Conservation (phyloP, 768 basidiomycete genomes). For the Steccherinum ochraceum region DNA sequence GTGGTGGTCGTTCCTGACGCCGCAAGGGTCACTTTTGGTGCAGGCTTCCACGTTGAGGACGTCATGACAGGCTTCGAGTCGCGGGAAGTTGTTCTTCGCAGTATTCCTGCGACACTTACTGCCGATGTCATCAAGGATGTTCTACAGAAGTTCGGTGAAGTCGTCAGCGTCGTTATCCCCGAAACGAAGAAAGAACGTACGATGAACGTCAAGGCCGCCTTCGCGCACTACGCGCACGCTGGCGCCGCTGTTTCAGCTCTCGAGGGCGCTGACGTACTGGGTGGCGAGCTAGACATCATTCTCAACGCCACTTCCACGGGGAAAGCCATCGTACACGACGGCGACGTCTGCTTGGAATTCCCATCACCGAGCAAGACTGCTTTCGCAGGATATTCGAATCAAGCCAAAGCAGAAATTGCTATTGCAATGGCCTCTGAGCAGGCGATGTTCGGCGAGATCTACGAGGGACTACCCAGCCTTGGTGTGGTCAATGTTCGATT, state of each 20-base stretch:
- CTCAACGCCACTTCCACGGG: constrained; percentile 33
- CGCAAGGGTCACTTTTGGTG: constrained; percentile 46
- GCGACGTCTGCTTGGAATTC: constrained; percentile 52
- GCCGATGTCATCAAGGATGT: constrained; percentile 29
- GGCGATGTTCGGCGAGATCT: constrained; percentile 37
- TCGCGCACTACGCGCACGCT: constrained; percentile 42
- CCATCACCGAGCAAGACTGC: constrained; percentile 49
- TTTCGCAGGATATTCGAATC: constrained; percentile 56
- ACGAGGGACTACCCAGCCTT: constrained; percentile 53
- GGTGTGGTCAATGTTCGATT: constrained; percentile 59
- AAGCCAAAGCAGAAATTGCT: constrained; percentile 43
- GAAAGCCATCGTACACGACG: constrained; percentile 38
- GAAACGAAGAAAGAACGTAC: constrained; percentile 13
- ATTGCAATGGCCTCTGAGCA: constrained; percentile 35
- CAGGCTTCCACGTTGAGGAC: constrained; percentile 54
- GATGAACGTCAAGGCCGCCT: constrained; percentile 37
- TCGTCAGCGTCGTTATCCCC: constrained; percentile 29
- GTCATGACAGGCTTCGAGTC: constrained; percentile 68
- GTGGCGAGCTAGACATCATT: constrained; percentile 35
- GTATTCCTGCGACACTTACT: constrained; percentile 36
- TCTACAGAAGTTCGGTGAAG: constrained; percentile 41
- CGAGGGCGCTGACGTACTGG: constrained; percentile 37
- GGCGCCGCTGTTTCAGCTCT: constrained; percentile 45
- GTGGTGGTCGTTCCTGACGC: constrained; percentile 42
- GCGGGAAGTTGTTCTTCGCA: constrained; percentile 48